Conservation (phyloP, 1,139 yeast species). For the Saccharomycopsis hybrid region DNA sequence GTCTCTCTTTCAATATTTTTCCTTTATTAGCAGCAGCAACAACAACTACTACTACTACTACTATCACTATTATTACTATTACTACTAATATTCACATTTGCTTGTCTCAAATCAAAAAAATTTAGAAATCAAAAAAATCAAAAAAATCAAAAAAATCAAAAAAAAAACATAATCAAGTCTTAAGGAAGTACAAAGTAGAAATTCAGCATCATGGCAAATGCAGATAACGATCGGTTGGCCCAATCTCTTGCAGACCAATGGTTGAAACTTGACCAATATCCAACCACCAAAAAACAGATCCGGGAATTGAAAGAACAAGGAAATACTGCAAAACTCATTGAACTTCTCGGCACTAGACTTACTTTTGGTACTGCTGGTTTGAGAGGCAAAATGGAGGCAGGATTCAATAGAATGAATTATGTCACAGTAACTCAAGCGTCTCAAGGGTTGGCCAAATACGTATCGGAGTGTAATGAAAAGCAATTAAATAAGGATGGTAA, state of each 20-base stretch:
- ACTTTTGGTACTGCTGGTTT: slow-evolving; percentile 94
- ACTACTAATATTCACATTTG: no score
- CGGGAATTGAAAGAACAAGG: slow-evolving; percentile 35
- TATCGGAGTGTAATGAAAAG: slow-evolving; percentile 4
- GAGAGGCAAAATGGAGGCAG: slow-evolving; percentile 83
- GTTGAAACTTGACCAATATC: slow-evolving; percentile 46
- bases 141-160: no score
- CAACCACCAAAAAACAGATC: slow-evolving; percentile 52
- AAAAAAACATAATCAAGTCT: no score
- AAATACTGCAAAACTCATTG: slow-evolving; percentile 42
- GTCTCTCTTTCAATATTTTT: no score
- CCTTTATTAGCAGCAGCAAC: no score
- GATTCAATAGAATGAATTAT: slow-evolving; percentile 83
- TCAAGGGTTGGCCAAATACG: slow-evolving; percentile 74
- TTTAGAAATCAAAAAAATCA: no score
- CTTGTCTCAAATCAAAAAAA: no score
- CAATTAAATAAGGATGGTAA: slow-evolving; percentile 25
- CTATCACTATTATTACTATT: no score
- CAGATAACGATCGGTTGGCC: neutral
- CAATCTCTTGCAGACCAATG: slow-evolving; percentile 38
- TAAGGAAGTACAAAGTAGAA: no score
- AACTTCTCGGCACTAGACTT: slow-evolving; percentile 40
- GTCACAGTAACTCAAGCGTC: slow-evolving; percentile 88
- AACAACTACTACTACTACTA: no score
- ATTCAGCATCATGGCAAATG: no score